Evolutionary conservation across 1,139 yeast species (phyloP).

Genomic region (Blastobotrys proliferans): DNA sequence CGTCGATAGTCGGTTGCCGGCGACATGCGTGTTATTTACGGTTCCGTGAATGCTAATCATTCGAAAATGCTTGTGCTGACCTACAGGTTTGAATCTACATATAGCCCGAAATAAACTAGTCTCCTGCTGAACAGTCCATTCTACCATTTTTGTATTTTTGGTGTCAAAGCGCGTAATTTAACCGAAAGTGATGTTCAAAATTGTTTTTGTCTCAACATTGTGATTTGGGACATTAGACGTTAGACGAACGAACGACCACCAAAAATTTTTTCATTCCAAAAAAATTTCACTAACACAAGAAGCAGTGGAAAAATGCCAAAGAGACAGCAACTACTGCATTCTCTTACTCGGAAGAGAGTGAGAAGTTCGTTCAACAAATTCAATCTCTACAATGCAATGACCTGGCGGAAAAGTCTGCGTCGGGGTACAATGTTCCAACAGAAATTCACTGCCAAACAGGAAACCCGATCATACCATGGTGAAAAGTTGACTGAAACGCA

Average conservation of each 20-base stretch:
- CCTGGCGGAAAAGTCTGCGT: slow-evolving; percentile 46
- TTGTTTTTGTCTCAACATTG: too few species aligned
- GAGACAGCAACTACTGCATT: slow-evolving; percentile 25
- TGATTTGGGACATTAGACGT: too few species aligned
- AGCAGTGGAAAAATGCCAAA: slow-evolving; percentile 26
- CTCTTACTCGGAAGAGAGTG: slow-evolving; percentile 45
- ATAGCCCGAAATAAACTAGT: slow-evolving; percentile 60
- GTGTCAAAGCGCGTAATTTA: neutral
- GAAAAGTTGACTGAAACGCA: slow-evolving; percentile 84
- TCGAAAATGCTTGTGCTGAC: slow-evolving; percentile 54
- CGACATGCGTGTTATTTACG: slow-evolving; percentile 40
- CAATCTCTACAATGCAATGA: slow-evolving; percentile 76
- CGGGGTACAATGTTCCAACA: slow-evolving; percentile 76
- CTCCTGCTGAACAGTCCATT: slow-evolving; percentile 63
- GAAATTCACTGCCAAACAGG: slow-evolving; percentile 87
- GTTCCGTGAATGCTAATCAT: slow-evolving; percentile 52
- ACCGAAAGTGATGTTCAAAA: too few species aligned
- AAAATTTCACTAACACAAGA: too few species aligned
- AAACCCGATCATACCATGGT: slow-evolving; percentile 93
- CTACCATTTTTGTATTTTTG: slow-evolving; percentile 4
- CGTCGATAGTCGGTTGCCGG: slow-evolving; percentile 36
- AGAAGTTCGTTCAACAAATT: slow-evolving; percentile 91
- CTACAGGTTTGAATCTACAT: slow-evolving; percentile 68
- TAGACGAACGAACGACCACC: too few species aligned
- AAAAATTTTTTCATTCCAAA: too few species aligned